Percentiles rank a stretch among this genome's conserved stretches.
phyloP scores from a whole-genome alignment of 1,284 basidiomycete genomes.

The Ganoderma multipileum region DNA sequence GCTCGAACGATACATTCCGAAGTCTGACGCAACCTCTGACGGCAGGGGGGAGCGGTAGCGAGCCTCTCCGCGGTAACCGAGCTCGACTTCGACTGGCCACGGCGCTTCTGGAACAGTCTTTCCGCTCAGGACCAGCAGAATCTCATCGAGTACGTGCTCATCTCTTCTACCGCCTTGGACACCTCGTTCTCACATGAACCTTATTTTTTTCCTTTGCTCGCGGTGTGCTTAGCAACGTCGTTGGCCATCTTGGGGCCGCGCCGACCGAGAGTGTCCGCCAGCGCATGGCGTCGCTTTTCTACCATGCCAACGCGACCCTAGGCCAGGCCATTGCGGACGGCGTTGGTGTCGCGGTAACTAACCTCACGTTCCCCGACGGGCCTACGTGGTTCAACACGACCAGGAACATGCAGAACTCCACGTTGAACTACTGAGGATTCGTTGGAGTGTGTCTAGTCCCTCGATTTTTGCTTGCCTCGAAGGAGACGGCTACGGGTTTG shows the following conservation, averaged over 20 bases:
- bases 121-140: conserved; percentile 45
- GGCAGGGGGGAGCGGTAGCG: conserved; percentile 41
- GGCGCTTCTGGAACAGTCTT: conserved; percentile 48
- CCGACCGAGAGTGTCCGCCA: conserved; percentile 40
- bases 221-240: conserved; percentile 40
- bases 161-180: background rate
- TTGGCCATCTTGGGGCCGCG: conserved; percentile 45
- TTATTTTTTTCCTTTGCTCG: too few species aligned
- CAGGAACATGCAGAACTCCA: conserved; percentile 31
- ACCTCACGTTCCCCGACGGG: conserved; percentile 32
- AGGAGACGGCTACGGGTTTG: background rate
- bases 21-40: background rate
- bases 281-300: conserved; percentile 44
- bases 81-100: conserved; percentile 53
- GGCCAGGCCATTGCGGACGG: conserved; percentile 45
- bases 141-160: conserved; percentile 40
- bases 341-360: conserved; percentile 36
- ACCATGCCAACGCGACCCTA: conserved; percentile 43
- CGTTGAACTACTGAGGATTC: conserved; percentile 24
- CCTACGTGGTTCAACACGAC: conserved; percentile 40
- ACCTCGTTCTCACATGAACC: background rate
- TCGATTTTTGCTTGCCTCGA: background rate
- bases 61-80: conserved; percentile 42
- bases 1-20: background rate
- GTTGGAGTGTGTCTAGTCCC: background rate